phyloP scores from a whole-genome alignment of 441 rosid genomes.

The Raphanus hybrid region DNA sequence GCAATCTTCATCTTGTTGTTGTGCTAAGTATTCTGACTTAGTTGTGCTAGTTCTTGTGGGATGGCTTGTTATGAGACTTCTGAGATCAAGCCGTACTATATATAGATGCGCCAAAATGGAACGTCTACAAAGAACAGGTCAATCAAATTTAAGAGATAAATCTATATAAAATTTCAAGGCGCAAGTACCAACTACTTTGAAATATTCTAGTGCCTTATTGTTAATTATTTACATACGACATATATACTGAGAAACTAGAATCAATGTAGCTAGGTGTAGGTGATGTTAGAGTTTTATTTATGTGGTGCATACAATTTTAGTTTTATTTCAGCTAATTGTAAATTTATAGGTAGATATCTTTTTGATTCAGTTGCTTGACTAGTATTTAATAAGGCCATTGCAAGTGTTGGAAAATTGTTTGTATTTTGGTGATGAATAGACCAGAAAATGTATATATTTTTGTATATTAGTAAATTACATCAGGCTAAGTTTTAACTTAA shows the following conservation, averaged over 20 bases:
- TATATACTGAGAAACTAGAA: not conserved
- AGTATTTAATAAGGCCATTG: not conserved
- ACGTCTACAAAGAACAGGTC: conserved; percentile 16
- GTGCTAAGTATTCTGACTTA: not conserved
- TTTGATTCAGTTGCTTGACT: conserved; percentile 7
- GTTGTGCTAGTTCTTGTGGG: conserved; percentile 12
- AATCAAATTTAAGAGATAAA: conserved; percentile 15
- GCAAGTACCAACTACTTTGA: conserved; percentile 31
- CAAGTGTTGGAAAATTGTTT: not conserved
- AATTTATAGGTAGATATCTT: not conserved
- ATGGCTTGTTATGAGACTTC: conserved; percentile 26
- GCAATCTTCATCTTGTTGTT: conserved; percentile 25
- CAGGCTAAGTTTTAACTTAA: not conserved
- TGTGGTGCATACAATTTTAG: not conserved
- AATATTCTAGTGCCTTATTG: conserved; percentile 25
- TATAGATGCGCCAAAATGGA: conserved; percentile 7
- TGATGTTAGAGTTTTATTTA: not conserved
- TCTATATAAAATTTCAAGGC: not conserved
- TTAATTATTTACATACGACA: not conserved
- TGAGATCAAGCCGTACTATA: conserved; percentile 4
- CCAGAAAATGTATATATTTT: not conserved
- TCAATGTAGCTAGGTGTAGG: not conserved
- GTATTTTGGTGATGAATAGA: not conserved
- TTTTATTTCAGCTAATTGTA: not conserved
- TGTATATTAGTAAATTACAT: not conserved